Evolutionary conservation across 768 basidiomycete species (phyloP).

Genomic region (Fibroporia radiculosa): DNA sequence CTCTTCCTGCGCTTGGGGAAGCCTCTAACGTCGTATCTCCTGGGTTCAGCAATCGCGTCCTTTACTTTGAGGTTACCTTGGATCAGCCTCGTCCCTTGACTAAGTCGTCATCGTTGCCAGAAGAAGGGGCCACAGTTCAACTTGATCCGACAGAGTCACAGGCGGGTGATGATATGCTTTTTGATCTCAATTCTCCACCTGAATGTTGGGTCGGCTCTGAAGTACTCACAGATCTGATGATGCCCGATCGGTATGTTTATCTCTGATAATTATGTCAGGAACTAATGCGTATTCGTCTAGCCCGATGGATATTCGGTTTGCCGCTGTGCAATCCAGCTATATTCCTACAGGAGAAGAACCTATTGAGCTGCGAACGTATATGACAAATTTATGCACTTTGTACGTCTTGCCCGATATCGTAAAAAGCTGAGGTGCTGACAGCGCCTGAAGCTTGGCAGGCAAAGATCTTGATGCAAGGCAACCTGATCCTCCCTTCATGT

Average conservation of each 20-base stretch:
- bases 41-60: conserved; percentile 1
- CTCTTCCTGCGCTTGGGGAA: conserved; percentile 15
- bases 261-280: neutral
- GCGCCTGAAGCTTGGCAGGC: conserved; percentile 27
- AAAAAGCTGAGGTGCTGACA: conserved; percentile 1
- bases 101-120: neutral
- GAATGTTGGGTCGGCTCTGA: conserved; percentile 32
- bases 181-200: conserved; percentile 6
- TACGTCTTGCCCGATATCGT: conserved; percentile 22
- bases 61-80: conserved; percentile 16
- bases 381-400: conserved; percentile 33
- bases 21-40: neutral
- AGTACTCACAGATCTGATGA: conserved; percentile 38
- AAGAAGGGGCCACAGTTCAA: neutral
- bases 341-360: conserved; percentile 31
- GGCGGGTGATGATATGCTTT: neutral
- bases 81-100: neutral
- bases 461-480: conserved; percentile 23
- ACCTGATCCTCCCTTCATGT: conserved; percentile 40
- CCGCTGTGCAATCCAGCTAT: conserved; percentile 26
- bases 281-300: conserved; percentile 23
- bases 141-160: neutral
- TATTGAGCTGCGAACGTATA: conserved; percentile 33
- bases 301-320: conserved; percentile 51
- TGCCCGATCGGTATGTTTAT: conserved; percentile 45